phyloP scores from a whole-genome alignment of 2,329 filamentous ascomycete species.

The Botrytis paeoniae region DNA sequence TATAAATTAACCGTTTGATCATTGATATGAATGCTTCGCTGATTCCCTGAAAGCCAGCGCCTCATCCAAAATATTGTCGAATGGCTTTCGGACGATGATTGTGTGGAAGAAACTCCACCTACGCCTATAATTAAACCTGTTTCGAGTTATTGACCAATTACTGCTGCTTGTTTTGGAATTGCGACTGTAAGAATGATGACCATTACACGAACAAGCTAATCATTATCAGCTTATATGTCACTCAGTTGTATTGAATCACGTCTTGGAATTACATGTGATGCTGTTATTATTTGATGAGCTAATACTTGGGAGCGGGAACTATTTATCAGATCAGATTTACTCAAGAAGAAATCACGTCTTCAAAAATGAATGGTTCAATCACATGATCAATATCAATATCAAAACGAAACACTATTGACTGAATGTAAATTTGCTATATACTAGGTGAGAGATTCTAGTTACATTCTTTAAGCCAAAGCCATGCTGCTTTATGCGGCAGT shows the following conservation, averaged over 20 bases:
- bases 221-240: no score
- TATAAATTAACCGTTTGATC: not conserved
- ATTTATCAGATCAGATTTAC: no score
- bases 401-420: not conserved
- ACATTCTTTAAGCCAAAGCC: not conserved
- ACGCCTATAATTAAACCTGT: not conserved
- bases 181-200: not conserved
- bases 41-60: not conserved
- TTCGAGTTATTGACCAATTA: not conserved
- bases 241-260: not conserved
- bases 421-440: not conserved
- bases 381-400: not conserved
- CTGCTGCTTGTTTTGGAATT: not conserved
- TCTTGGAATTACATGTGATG: not conserved
- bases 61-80: not conserved
- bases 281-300: not conserved
- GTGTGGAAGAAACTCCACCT: not conserved
- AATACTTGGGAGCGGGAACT: no score
- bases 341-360: no score
- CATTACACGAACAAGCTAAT: not conserved
- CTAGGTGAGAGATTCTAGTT: not conserved
- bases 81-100: not conserved
- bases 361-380: not conserved
- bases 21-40: not conserved
- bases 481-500: not conserved